Evolutionary conservation across 805 yeast genomes (phyloP), one percentile per base, ranked within the genome.

Genomic region (Pichia rugopelliculosa): DNA sequence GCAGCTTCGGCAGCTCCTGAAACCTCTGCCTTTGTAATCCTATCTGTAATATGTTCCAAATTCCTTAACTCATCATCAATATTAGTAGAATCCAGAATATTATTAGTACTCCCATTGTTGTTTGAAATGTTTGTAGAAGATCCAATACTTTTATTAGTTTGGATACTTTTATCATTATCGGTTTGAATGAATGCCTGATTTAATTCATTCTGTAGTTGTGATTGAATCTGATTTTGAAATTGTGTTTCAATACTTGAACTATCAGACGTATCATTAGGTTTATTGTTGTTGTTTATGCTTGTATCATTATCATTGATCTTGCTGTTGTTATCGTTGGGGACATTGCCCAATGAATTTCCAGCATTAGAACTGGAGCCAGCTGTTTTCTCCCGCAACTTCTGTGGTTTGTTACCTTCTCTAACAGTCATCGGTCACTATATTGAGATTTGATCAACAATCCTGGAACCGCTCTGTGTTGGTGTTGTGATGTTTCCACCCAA

Each of bases 401-500:
- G 18, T 18, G 18, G 18, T 30, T 30, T 30, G 9, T 30, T n/a
- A 15, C 6, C 9, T 2, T 30, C 34, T 30, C 9, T 30, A 10
- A 11, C 17, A n/a, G n/a, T n/a, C 34, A 30, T 30, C 3, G 8
- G 2, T n/a, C n/a, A n/a, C n/a, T 30, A 15, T 9, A 30, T 15
- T 4, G 17, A 13, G 15, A 15, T 30, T 30, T n/a, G n/a, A n/a
- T n/a, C n/a, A n/a, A n/a, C n/a, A 27, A 27, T 15, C 21, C 20
- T 26, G 17, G 25, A 30, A 41, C 20, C 17, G 20, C 18, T 15
- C 18, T 30, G 33, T 42, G 44, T 48, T 56, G 55, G 56, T 58
- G 59, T 53, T 52, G 49, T 56, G 57, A 56, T 55, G 59, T 55
- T 53, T 51, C 45, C 46, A 33, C 2, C 20, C 17, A 13, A 10